Base-by-base conservation (phyloP, 2,329 filamentous ascomycete species). In the Parasarocladium wereldwijsianum region DNA sequence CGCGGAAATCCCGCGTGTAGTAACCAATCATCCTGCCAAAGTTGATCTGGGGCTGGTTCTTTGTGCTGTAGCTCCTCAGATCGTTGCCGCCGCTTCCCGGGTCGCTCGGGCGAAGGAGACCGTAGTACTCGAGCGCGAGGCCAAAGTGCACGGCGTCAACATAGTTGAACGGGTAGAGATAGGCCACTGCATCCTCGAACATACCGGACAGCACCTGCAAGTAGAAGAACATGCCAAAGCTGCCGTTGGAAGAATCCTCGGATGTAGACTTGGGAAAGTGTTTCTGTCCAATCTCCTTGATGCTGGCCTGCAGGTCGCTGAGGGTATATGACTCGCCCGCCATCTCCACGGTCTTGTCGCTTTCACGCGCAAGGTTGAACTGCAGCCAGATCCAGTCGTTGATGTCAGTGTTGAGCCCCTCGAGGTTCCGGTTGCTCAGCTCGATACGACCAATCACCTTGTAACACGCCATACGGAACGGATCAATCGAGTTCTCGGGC, bases 401-500 rank as follows among this genome's bases (percentile, higher is more conserved):
- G 35, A 78, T 69, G 34, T 74, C 70, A 10, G 66, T 70, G 43
- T 69, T 70, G 20, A 79, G 55, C 26, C 66, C 67, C 15, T 76
- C 71, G 17, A 79, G 51, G 40, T 64, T 71, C 38, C 75, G 68
- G 51, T 75, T 74, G 45, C 58, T 62, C 16, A 80, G 57, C 43
- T 78, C 75, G 41, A 74, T 77, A 26, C 75, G 84, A 26, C 92
- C 90, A 42, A 98, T 79, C 37, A 98, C 76, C 64, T 98, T 96
- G 66, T 96, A 96, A 52, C 90, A 94, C 27, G 87, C 86, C 74
- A 93, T 86, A 32, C 85, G 76, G 59, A 92, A 98, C 16, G 90
- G 90, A 50, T 98, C 90, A 38, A 92, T 75, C 2, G 82, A 81
- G 47, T 86, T 78, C 34, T 90, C 82, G 1, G 83, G 81, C 1